A percentile compares a stretch with the other conserved stretches of the same genome.
Evolutionary conservation across 208 protist genomes (phyloP).

Genomic region (Sergeia podlipaevii): DNA sequence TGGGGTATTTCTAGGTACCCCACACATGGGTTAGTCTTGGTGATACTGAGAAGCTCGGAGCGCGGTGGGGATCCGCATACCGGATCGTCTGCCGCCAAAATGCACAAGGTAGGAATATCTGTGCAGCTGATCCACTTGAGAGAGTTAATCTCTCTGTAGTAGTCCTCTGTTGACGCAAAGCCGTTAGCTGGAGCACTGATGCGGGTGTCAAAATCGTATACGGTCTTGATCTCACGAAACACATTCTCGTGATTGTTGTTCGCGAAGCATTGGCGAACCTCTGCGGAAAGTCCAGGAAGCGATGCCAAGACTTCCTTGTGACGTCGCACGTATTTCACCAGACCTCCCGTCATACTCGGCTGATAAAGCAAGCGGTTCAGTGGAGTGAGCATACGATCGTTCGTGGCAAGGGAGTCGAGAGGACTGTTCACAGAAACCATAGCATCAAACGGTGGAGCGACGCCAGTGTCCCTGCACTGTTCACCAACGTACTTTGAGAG

Average conservation of each 20-base stretch:
- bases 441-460: conserved; percentile 21
- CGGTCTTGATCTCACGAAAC: conserved; percentile 25
- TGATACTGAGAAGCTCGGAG: conserved; percentile 21
- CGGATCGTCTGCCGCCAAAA: conserved; percentile 56
- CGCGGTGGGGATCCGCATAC: conserved; percentile 30
- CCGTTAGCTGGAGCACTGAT: conserved; percentile 59
- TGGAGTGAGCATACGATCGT: conserved; percentile 14
- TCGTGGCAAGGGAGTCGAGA: conserved; percentile 43
- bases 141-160: conserved; percentile 49
- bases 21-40: conserved; percentile 27
- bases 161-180: conserved; percentile 47
- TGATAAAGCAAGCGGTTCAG: conserved; percentile 43
- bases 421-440: conserved; percentile 54
- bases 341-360: conserved; percentile 36
- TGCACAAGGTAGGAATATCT: conserved; percentile 57
- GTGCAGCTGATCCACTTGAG: conserved; percentile 38
- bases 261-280: conserved; percentile 26
- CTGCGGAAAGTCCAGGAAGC: conserved; percentile 22
- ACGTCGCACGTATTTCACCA: conserved; percentile 34
- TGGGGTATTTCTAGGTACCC: conserved; percentile 39
- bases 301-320: conserved; percentile 45
- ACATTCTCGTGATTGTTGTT: conserved; percentile 18
- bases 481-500: conserved; percentile 59
- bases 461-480: conserved; percentile 27
- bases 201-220: conserved; percentile 53